These are phyloP conservation scores for Hirsutella thompsonii DNA, from an alignment of 2,329 filamentous ascomycete genomes.

Conservation along the genomic window DNA sequence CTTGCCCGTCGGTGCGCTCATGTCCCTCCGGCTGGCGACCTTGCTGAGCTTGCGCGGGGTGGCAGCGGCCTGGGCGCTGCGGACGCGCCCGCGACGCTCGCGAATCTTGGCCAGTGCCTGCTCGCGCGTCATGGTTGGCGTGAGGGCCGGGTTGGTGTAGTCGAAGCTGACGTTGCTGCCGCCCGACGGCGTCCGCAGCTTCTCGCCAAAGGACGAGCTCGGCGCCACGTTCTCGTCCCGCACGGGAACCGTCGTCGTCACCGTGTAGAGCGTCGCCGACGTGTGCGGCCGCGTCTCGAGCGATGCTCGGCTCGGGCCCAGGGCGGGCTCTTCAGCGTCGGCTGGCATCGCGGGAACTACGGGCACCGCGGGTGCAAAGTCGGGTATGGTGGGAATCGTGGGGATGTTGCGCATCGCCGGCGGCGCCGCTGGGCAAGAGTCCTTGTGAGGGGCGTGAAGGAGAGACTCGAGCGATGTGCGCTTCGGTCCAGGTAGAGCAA, in stretches of 20 bases:
- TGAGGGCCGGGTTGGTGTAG: slow-evolving; percentile 43
- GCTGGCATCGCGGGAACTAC: not conserved
- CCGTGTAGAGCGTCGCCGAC: slow-evolving; percentile 30
- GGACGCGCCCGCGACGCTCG: slow-evolving; percentile 57
- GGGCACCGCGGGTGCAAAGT: slow-evolving; percentile 6
- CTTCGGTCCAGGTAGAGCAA: slow-evolving; percentile 37
- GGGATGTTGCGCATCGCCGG: slow-evolving; percentile 29
- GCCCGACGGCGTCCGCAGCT: slow-evolving; percentile 30
- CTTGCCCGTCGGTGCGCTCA: slow-evolving; percentile 30
- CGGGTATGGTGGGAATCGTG: slow-evolving; percentile 22
- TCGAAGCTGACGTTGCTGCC: slow-evolving; percentile 32
- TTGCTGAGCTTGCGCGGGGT: slow-evolving; percentile 44
- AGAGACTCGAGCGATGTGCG: slow-evolving; percentile 49
- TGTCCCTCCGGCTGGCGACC: slow-evolving; percentile 31
- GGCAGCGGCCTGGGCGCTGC: slow-evolving; percentile 49
- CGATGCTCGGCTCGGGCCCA: slow-evolving; percentile 9
- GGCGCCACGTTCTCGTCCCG: slow-evolving; percentile 26
- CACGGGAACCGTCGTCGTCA: slow-evolving; percentile 38
- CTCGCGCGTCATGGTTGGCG: slow-evolving; percentile 57
- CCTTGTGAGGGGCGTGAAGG: slow-evolving; percentile 39
- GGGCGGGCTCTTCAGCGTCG: slow-evolving; percentile 3
- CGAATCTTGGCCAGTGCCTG: slow-evolving; percentile 65
- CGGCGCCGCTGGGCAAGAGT: slow-evolving; percentile 17
- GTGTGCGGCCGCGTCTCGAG: slow-evolving; percentile 29
- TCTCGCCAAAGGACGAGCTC: slow-evolving; percentile 29